Evolutionary conservation across 2,329 filamentous ascomycete species (phyloP).

Genomic region (Xylaria sp.): DNA sequence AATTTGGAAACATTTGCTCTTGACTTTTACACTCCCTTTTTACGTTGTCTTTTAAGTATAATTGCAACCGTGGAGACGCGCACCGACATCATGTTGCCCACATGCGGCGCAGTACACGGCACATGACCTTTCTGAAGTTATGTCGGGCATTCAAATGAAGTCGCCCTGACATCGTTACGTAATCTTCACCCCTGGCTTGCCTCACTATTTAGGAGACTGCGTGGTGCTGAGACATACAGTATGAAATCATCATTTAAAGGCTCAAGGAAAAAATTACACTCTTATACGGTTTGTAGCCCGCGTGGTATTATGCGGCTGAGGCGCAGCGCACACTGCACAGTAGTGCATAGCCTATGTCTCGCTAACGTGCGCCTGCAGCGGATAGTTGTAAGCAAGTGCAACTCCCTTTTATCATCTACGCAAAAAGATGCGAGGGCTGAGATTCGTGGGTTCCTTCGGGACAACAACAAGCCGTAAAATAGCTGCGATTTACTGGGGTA

Average conservation of each 20-base stretch:
- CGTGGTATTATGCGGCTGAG: background rate
- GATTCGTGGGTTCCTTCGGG: no score
- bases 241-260: background rate
- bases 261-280: background rate
- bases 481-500: no score
- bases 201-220: background rate
- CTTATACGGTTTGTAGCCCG: background rate
- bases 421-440: no score
- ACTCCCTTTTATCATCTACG: background rate
- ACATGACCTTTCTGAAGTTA: background rate
- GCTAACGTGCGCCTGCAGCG: background rate
- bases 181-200: background rate
- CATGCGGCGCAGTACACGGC: slow-evolving; percentile 5
- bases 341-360: background rate
- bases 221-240: background rate
- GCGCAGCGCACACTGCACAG: background rate
- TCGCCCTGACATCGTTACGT: background rate
- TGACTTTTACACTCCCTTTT: background rate
- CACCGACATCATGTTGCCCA: background rate
- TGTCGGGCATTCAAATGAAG: background rate
- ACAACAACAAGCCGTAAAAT: no score
- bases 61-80: background rate
- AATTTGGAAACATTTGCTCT: background rate
- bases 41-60: background rate
- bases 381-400: background rate